Base-by-base conservation (phyloP, 1,139 yeast genomes). In the Starmera stellimalicola region DNA sequence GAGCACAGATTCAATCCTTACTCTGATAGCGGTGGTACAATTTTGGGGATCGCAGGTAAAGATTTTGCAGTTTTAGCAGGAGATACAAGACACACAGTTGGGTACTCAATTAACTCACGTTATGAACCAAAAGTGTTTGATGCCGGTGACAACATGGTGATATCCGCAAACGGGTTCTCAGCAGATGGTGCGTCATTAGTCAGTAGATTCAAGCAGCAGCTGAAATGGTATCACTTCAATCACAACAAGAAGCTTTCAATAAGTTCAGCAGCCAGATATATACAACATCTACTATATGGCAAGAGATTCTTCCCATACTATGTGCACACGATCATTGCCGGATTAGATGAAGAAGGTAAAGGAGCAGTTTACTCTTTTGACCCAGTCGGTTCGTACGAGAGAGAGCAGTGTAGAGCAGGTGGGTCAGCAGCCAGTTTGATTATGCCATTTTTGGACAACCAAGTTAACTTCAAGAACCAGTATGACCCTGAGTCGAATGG, bases 51-150 rank as follows among this genome's bases (percentile, higher is more conserved):
- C 60, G 96, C 98, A 3, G 98, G 99, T 32, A 84, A 84, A 54
- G 97, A 91, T 59, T 91, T 87, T 53, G 96, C 95, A 20, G 93
- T 91, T 27, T 69, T 91, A 41, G 98, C 99, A 1, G 97, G 98
- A 33, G 98, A 93, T 58, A 91, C 99, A 16, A 80, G 99, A 65
- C 95, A 83, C 55, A 87, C 94, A 7, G 80, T 82, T 25, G 98
- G 96, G 24, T 91, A 85, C 62, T 79, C 87, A 42, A 93, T 91
- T 59, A 87, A 91, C 57, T 78, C 96, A 16, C 75, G 99, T 53
- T 80, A 82, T 57, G 94, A 85, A 58, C 94, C 95, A 31, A 87
- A 85, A 59, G 83, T 91, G 37, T 82, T 83, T 53, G 75, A 82
- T 48, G 82, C 85, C 38, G 97, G 96, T 34, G 97, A 91, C 60